phyloP scores from a whole-genome alignment of 2,329 filamentous ascomycete species.

The Fusarium sp. region DNA sequence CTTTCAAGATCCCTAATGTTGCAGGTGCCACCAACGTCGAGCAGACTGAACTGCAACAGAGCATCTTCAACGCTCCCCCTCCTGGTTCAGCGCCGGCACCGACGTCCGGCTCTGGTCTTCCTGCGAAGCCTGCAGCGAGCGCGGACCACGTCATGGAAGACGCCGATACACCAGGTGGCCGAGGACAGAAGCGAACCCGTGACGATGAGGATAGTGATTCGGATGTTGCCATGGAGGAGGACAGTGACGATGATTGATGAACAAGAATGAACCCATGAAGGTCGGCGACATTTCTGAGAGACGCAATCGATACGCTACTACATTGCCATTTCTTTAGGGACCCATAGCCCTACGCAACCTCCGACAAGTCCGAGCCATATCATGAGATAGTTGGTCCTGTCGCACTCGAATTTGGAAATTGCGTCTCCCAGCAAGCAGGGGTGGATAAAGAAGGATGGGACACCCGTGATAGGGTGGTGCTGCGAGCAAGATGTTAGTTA shows the following conservation, averaged over 20 bases:
- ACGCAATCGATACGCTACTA: slow-evolving; percentile 39
- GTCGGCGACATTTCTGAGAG: slow-evolving; percentile 31
- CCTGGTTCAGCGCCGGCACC: slow-evolving; percentile 61
- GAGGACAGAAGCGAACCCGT: slow-evolving; percentile 76
- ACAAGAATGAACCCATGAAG: slow-evolving; percentile 54
- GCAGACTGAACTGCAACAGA: slow-evolving; percentile 80
- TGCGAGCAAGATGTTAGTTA: slow-evolving; percentile 58
- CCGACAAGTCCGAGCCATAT: slow-evolving; percentile 92
- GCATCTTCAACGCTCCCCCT: slow-evolving; percentile 78
- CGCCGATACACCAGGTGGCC: slow-evolving; percentile 63
- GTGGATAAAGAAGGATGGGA: slow-evolving; percentile 90
- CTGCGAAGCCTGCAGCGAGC: slow-evolving; percentile 61
- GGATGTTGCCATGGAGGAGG: slow-evolving; percentile 75
- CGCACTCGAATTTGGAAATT: slow-evolving; percentile 73
- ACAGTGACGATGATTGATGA: slow-evolving; percentile 75
- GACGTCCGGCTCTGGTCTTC: slow-evolving; percentile 53
- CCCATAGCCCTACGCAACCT: slow-evolving; percentile 79
- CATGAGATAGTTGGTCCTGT: slow-evolving; percentile 78
- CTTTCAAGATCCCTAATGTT: slow-evolving; percentile 76
- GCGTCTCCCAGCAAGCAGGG: slow-evolving; percentile 89
- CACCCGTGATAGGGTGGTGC: slow-evolving; percentile 84
- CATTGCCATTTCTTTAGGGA: slow-evolving; percentile 75
- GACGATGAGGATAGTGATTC: slow-evolving; percentile 74
- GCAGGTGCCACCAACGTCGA: slow-evolving; percentile 65
- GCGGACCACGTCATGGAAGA: slow-evolving; percentile 62